phyloP scores from a whole-genome alignment of 371 early-diverging fungal genomes.

The Mucor sp. region DNA sequence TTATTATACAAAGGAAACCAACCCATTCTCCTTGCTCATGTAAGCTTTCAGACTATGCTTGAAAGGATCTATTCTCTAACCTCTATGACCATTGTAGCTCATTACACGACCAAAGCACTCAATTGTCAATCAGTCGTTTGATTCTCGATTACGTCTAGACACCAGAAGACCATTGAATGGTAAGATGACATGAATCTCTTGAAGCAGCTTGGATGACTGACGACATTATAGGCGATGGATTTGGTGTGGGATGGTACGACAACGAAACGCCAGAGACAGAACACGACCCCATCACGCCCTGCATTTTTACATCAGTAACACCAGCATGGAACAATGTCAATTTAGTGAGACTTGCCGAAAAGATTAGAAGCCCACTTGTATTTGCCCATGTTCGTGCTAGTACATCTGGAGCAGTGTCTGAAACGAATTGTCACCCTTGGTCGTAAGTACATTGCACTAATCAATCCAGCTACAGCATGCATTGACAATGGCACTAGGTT shows the following conservation, averaged over 20 bases:
- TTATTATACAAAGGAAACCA: conserved; percentile 76
- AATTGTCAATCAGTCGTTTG: conserved; percentile 83
- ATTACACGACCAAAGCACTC: conserved; percentile 81
- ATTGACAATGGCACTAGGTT: conserved; percentile 32
- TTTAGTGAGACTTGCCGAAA: conserved; percentile 77
- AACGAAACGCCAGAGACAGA: conserved; percentile 37
- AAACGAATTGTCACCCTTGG: conserved; percentile 85
- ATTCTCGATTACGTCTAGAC: conserved; percentile 71
- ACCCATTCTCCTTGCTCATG: conserved; percentile 76
- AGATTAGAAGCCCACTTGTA: conserved; percentile 75
- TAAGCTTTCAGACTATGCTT: conserved; percentile 12
- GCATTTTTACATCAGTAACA: conserved; percentile 85
- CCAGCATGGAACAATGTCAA: conserved; percentile 91
- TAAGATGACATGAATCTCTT: conserved; percentile 25
- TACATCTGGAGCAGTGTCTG: conserved; percentile 77
- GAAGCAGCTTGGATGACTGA: not conserved
- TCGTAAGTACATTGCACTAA: conserved; percentile 38
- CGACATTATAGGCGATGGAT: conserved; percentile 70
- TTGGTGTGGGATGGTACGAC: conserved; percentile 87
- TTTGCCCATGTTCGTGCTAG: conserved; percentile 90
- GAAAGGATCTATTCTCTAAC: not conserved
- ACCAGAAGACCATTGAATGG: conserved; percentile 70
- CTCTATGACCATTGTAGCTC: conserved; percentile 29
- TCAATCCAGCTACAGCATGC: not conserved
- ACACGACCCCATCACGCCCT: conserved; percentile 55